Conservation (phyloP, 805 yeast genomes). For the Clavispora vitiphila region DNA sequence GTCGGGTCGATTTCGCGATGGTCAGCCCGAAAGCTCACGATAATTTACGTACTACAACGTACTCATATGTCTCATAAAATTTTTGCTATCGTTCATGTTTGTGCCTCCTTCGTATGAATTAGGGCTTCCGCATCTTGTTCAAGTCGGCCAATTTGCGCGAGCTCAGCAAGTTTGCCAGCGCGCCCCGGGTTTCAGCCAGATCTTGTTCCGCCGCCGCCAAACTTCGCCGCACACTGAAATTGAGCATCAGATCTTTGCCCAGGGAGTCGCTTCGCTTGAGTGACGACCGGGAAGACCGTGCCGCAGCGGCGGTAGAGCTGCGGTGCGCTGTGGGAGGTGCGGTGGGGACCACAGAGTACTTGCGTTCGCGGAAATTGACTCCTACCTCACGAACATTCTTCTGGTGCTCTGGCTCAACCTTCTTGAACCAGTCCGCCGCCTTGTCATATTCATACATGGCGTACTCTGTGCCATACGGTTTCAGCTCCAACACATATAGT, state of each 20-base stretch:
- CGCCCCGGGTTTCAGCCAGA: too few relatives aligned
- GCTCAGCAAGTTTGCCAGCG: conserved; percentile 15
- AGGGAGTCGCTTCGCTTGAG: not conserved
- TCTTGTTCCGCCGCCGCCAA: conserved; percentile 14
- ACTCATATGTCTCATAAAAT: too few relatives aligned
- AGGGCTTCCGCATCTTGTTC: conserved; percentile 25
- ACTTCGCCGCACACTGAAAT: conserved; percentile 25
- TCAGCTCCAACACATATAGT: conserved; percentile 82
- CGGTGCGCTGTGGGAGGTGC: conserved; percentile 44
- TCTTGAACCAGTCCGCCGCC: conserved; percentile 65
- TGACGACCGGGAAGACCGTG: not conserved
- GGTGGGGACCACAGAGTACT: conserved; percentile 72
- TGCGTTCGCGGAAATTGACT: conserved; percentile 62
- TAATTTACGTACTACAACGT: too few relatives aligned
- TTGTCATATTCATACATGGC: conserved; percentile 84
- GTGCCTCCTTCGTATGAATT: too few relatives aligned
- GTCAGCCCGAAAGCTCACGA: too few relatives aligned
- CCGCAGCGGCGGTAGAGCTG: conserved; percentile 13
- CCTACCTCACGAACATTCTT: conserved; percentile 67
- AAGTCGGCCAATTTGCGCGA: conserved; percentile 25
- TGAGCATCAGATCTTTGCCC: conserved; percentile 2
- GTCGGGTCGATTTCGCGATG: too few relatives aligned
- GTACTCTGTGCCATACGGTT: conserved; percentile 96
- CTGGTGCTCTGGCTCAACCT: conserved; percentile 52
- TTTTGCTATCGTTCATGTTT: too few relatives aligned